Conservation (phyloP, 2,329 filamentous ascomycete species). For the Xylariaceae sp. region DNA sequence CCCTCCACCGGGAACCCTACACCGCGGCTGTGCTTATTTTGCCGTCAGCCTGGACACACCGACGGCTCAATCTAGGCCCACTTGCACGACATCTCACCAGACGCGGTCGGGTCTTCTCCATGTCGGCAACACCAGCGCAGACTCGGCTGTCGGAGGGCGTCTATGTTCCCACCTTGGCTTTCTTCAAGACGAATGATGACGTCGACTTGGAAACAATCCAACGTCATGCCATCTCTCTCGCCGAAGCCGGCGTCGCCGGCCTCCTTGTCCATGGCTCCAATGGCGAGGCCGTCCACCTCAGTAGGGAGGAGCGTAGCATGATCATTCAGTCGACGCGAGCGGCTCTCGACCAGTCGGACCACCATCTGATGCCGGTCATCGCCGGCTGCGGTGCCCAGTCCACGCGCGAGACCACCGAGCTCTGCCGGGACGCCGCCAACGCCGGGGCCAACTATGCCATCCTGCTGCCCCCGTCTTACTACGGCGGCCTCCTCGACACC, state of each 20-base stretch:
- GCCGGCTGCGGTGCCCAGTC: conserved; percentile 64
- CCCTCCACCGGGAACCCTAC: no score
- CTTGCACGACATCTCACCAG: no score
- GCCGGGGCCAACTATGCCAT: conserved; percentile 61
- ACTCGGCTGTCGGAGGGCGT: conserved; percentile 32
- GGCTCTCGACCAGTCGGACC: conserved; percentile 51
- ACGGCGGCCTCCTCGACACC: conserved; percentile 50
- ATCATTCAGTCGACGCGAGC: conserved; percentile 55
- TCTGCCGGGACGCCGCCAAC: conserved; percentile 56
- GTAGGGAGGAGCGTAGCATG: conserved; percentile 54
- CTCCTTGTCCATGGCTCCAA: conserved; percentile 66
- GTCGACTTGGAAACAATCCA: conserved; percentile 45
- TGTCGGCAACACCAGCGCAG: conserved; percentile 14
- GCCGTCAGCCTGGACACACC: no score
- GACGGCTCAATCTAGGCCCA: no score
- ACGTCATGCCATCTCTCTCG: conserved; percentile 50
- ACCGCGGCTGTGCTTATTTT: no score
- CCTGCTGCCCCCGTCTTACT: conserved; percentile 63
- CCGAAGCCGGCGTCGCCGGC: conserved; percentile 55
- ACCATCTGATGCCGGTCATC: conserved; percentile 50
- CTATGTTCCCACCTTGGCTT: conserved; percentile 57
- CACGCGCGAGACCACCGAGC: conserved; percentile 57
- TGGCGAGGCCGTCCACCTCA: conserved; percentile 65
- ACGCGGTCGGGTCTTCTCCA: no score
- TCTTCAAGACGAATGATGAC: conserved; percentile 49